Conservation (phyloP, 208 protist genomes). For the Leishmania major region DNA sequence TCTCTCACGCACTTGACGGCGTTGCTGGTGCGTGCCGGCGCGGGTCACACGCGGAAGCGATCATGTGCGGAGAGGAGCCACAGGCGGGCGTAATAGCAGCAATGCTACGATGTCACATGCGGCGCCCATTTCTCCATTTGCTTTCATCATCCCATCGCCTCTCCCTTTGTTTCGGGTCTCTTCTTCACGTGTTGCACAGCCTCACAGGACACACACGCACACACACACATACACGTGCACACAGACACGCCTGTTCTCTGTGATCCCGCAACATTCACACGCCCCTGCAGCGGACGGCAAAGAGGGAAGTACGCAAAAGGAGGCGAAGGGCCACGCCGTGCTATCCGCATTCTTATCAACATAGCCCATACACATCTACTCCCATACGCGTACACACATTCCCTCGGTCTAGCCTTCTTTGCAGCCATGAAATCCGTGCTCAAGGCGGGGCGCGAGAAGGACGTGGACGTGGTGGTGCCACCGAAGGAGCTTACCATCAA, state of each 20-base stretch:
- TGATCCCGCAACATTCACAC: neutral
- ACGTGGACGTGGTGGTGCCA: conserved; percentile 70
- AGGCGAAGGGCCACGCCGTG: neutral
- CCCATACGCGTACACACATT: neutral
- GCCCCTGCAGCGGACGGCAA: neutral
- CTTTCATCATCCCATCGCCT: neutral
- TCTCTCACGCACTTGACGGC: neutral
- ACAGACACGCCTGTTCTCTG: neutral
- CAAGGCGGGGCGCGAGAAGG: conserved; percentile 59
- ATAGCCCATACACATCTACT: neutral
- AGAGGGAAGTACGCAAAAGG: neutral
- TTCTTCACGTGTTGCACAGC: neutral
- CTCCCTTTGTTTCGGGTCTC: neutral
- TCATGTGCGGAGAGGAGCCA: neutral
- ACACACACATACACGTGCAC: neutral
- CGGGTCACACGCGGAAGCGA: neutral
- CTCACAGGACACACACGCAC: neutral
- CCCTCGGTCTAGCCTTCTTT: neutral
- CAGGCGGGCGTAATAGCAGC: neutral
- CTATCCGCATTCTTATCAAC: neutral
- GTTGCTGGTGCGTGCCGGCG: neutral
- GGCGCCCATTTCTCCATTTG: neutral
- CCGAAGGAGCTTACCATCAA: conserved; percentile 64
- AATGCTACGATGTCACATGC: neutral
- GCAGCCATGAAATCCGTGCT: conserved; percentile 56